Evolutionary conservation across 163 green algal species (phyloP).

Genomic region (Chlamydomonas reinhardtii): DNA sequence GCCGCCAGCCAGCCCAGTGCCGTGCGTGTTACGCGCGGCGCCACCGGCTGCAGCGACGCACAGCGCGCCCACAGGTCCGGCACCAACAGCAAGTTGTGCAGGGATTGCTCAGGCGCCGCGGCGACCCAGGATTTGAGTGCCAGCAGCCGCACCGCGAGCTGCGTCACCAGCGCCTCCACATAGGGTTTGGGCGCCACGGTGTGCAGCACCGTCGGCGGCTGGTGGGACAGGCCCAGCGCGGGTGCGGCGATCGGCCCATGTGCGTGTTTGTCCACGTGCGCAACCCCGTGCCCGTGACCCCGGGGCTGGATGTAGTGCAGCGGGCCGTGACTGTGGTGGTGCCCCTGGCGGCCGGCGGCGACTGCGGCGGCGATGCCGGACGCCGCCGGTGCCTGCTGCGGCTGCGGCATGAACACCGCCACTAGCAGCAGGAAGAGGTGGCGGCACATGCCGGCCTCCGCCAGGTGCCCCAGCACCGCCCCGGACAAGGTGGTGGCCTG

Average conservation of each 20-base stretch:
- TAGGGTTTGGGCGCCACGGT: slow-evolving; percentile 32
- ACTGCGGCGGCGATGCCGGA: no score
- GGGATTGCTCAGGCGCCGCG: neutral
- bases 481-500: slow-evolving; percentile 5
- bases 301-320: no score
- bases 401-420: neutral
- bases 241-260: neutral
- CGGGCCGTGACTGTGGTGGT: no score
- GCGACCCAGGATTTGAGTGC: slow-evolving; percentile 32
- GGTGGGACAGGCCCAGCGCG: neutral
- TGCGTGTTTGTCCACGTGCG: no score
- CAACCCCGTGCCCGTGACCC: no score
- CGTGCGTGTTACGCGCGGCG: slow-evolving; percentile 32
- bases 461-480: slow-evolving; percentile 17
- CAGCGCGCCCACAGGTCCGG: slow-evolving; percentile 50
- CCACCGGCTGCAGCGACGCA: slow-evolving; percentile 53
- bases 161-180: slow-evolving; percentile 51
- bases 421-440: slow-evolving; percentile 6
- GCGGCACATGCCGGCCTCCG: slow-evolving; percentile 13
- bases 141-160: slow-evolving; percentile 52
- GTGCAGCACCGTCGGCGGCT: neutral
- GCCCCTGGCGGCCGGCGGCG: no score
- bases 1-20: slow-evolving; percentile 35
- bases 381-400: no score
- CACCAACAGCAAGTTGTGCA: slow-evolving; percentile 55